phyloP scores from a whole-genome alignment of 2,329 filamentous ascomycete genomes.

The Colletotrichum sp. region DNA sequence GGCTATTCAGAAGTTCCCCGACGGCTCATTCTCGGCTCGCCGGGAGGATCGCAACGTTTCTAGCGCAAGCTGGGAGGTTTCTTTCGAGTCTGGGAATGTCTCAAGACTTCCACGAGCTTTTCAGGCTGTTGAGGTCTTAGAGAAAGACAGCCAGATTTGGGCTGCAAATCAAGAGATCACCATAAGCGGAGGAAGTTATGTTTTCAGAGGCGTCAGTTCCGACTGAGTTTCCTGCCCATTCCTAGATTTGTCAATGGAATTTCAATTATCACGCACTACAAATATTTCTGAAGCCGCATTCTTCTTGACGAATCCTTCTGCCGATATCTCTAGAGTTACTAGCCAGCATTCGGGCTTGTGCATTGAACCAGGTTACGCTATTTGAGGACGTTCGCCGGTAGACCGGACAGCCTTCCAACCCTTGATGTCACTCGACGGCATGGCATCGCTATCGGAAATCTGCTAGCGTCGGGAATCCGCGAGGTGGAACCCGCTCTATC shows the following conservation, averaged over 20 bases:
- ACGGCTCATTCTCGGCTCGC: not conserved
- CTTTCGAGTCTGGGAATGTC: not conserved
- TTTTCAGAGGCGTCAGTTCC: not conserved
- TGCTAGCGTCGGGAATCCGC: constrained; percentile 2
- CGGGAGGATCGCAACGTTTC: not conserved
- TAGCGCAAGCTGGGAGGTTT: not conserved
- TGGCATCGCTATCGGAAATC: constrained; percentile 8
- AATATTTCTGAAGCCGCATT: not conserved
- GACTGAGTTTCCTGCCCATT: not conserved
- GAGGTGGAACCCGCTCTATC: not conserved
- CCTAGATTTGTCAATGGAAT: accelerated
- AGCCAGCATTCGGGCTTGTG: not conserved
- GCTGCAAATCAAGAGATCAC: not conserved
- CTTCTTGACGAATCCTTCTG: accelerated
- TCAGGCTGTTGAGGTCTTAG: not conserved
- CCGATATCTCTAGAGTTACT: not conserved
- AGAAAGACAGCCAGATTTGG: not conserved
- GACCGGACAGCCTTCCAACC: not conserved
- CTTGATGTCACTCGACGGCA: not conserved
- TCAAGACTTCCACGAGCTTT: not conserved
- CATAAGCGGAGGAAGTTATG: not conserved
- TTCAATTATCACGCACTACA: not conserved
- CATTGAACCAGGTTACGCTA: not conserved
- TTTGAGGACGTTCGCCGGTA: not conserved
- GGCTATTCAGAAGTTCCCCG: not conserved